Base-by-base conservation (phyloP, 768 basidiomycete species). In the Coprinopsis marcescibilis region DNA sequence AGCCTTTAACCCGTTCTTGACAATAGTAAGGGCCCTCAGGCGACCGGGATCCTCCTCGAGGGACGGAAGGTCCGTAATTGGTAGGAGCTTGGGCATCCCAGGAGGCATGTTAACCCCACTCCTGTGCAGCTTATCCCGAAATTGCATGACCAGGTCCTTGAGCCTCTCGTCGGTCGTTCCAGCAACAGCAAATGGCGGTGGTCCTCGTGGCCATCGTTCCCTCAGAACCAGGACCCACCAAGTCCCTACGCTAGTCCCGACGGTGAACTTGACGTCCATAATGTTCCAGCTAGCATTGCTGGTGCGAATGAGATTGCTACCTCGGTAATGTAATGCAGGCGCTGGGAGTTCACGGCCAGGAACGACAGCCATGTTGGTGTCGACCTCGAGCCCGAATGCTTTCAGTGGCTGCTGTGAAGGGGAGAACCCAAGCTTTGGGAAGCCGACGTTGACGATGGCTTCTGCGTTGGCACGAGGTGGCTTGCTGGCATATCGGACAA, bases 241-340 rank as follows among this genome's bases (percentile, higher is more conserved):
- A 26, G 68, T 71, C 7, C 60, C 30, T 14, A 87, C 69, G 1
- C 45, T 55, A 0, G 71, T 82, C 0, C 78, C 78, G 0, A 55
- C 57, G 26, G 81, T 78, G 56, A 91, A 89, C 56, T 80, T 78
- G 45, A 85, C 81, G 19, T 82, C 71, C 26, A 83, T 59, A 43
- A 89, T 81, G 51, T 90, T 90, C 89, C 89, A 91, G 30, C 77
- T 75, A 0, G 81, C 89, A 25, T 83, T 76, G 27, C 56, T 64
- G 4, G 79, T 73, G 12, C 63, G 70, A 21, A 49, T 43, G 2
- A 67, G 58, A 19, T 55, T 60, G 1, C 77, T 80, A 3, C 53
- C 62, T 29, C 62, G 66, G 57, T 91, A 91, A 2, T 66, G 65
- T 41, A 90, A 55, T 1, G 52, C 49, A 0, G 89, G 89, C 0